Base-by-base conservation (phyloP, 129 eudicot species). In the Calendula officinalis region DNA sequence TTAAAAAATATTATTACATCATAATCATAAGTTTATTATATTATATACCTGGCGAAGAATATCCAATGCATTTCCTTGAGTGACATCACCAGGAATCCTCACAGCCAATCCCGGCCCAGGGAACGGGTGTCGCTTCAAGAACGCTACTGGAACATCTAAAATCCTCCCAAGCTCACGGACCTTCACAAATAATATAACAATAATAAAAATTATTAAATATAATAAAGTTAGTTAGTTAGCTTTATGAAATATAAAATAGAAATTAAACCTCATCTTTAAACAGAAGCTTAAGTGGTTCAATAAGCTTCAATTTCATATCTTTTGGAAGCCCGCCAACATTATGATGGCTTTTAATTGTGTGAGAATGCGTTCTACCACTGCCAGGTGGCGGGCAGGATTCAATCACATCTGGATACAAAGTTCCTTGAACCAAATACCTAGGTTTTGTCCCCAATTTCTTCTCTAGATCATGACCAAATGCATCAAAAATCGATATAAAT, bases 341-440 rank as follows among this genome's bases (percentile, higher is more conserved):
- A 62, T 92, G 96, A 66, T 91, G 98, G 66, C 98, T 91, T 74
- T 91, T 91, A 57, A 91, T 91, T 13, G 98, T 91, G 81, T 91
- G 98, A 30, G 98, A 91, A 62, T 91, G 98, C 11, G 85, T 87
- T 64, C 90, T 84, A 53, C 90, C 96, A 56, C 96, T 87, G 13
- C 98, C 98, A 35, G 98, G 98, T 10, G 98, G 98, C 1, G 98
- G 96, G 61, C 98, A 91, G 40, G 98, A 91, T 78, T 91, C 98
- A 15, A 91, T 91, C 50, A 91, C 96, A 77, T 91, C 98, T 33
- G 98, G 98, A 58, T 91, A 91, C 55, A 91, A 81, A 40, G 98
- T 91, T 82, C 96, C 98, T 79, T 92, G 98, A 67, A 92, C 98
- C 77, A 92, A 77, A 80, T 83, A 92, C 7, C 79, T 64, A 15